Conservation (phyloP, 345 rosid species). For the Odontarrhena argentea region DNA sequence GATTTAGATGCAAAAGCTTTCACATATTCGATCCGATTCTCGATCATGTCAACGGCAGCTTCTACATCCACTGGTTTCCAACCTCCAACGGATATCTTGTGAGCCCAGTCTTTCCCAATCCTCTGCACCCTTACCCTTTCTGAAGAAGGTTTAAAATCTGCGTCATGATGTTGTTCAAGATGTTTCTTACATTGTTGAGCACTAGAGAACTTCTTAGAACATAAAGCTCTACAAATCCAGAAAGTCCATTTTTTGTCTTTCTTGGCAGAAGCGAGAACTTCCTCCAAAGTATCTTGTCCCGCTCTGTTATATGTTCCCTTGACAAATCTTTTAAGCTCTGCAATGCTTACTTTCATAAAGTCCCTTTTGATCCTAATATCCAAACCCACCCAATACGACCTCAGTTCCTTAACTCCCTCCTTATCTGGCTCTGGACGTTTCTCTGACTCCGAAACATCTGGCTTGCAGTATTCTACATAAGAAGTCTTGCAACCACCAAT, state of each 20-base stretch:
- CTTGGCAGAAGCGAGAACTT: constrained; percentile 10
- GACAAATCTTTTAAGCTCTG: not conserved
- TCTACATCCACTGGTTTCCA: constrained; percentile 36
- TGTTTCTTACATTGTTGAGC: constrained; percentile 31
- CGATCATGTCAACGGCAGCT: constrained; percentile 29
- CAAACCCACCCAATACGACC: constrained; percentile 20
- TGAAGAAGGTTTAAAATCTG: not conserved
- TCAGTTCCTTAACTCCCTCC: not conserved
- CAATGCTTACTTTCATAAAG: constrained; percentile 28
- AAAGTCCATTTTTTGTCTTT: constrained; percentile 11
- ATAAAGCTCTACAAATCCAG: constrained; percentile 28
- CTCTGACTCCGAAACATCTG: not conserved
- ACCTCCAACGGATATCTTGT: not conserved
- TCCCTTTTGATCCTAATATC: constrained; percentile 19
- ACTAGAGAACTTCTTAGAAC: constrained; percentile 3
- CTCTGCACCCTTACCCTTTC: not conserved
- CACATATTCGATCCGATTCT: constrained; percentile 9
- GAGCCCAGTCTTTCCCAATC: constrained; percentile 30
- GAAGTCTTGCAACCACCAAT: not conserved
- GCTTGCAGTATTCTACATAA: not conserved
- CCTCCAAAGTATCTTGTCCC: constrained; percentile 15
- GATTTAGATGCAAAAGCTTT: constrained; percentile 2
- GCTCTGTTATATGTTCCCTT: not conserved
- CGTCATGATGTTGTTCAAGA: constrained; percentile 28
- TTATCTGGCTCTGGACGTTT: not conserved